Base-by-base conservation (phyloP, 164 flowering plant genomes). In the Tetrastigma voinierianum region DNA sequence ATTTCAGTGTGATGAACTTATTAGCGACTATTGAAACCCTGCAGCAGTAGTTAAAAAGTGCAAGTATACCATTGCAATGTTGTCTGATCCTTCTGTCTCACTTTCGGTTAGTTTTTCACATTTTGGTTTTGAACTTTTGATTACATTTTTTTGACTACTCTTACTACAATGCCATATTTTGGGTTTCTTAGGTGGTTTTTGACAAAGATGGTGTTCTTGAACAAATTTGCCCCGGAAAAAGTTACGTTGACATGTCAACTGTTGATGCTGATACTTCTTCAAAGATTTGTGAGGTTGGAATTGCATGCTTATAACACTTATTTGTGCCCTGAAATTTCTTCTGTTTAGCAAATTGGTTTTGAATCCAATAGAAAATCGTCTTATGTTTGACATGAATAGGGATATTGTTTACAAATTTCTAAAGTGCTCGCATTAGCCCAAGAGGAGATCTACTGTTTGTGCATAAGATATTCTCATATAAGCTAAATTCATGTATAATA, bases 201-300 rank as follows among this genome's bases (percentile, higher is more conserved):
- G 93, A 82, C 47, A 83, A 92, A 77, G 87, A 81, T 76, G 97
- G 98, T 47, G 93, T 87, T 66, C 89, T 95, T 43, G 98, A 89
- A 84, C 73, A 86, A 84, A 86, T 88, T 48, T 77, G 84, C 69
- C 62, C 53, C 55, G 96, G 97, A 70, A 95, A 92, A 82, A 87
- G 90, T 18, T 95, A 95, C 64, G 84, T 95, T 70, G 98, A 95
- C 79, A 92, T 92, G 97, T 95, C 98, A 78, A 95, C 97, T n/a
- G 97, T 95, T 70, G 97, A 89, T 81, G 86, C 96, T 48, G 91
- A 84, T 59, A 91, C 97, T 59, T 89, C 98, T 65, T 54, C 67
- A 46, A 89, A 84, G 80, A 95, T 95, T 60, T 82, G 73, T 67
- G 89, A 87, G 97, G 98, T 95, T 59, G 19, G 68, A 21, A 3